These are phyloP conservation scores for Ophiostoma sp. DNA, from an alignment of 2,329 filamentous ascomycete genomes.

Conservation along the genomic window DNA sequence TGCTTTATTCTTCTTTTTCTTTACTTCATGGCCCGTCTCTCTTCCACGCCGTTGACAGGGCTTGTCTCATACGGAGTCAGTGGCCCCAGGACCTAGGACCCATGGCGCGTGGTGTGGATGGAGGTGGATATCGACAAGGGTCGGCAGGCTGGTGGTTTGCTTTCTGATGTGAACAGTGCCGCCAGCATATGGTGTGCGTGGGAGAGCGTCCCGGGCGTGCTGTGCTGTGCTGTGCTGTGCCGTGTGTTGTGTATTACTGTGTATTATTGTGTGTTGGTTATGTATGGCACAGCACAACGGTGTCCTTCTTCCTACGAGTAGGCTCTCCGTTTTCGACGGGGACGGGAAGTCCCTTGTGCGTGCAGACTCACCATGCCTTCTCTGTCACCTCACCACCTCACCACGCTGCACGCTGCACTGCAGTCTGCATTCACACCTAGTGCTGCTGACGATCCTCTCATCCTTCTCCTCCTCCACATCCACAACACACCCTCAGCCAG, in stretches of 20 bases:
- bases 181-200: background rate
- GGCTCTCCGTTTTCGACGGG: background rate
- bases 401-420: background rate
- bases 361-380: background rate
- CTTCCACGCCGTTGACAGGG: slow-evolving; percentile 12
- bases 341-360: slow-evolving; percentile 7
- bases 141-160: slow-evolving; percentile 13
- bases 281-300: background rate
- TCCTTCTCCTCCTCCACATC: slow-evolving; percentile 10
- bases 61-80: background rate
- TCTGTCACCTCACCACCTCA: slow-evolving; percentile 4
- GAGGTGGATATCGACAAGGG: slow-evolving; percentile 17
- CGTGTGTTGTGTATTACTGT: background rate
- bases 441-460: background rate
- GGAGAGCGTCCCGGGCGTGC: background rate
- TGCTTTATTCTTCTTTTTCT: slow-evolving; percentile 1
- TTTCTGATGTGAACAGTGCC: background rate
- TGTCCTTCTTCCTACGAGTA: background rate
- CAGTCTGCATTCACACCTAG: slow-evolving; percentile 6
- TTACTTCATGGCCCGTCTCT: background rate
- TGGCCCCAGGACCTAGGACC: background rate
- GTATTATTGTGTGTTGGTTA: slow-evolving; percentile 6
- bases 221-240: slow-evolving; percentile 2
- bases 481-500: slow-evolving; percentile 1
- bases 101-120: slow-evolving; percentile 15